Conservation (phyloP, 306 rosid species). For the Pterocarpus macrocarpus region DNA sequence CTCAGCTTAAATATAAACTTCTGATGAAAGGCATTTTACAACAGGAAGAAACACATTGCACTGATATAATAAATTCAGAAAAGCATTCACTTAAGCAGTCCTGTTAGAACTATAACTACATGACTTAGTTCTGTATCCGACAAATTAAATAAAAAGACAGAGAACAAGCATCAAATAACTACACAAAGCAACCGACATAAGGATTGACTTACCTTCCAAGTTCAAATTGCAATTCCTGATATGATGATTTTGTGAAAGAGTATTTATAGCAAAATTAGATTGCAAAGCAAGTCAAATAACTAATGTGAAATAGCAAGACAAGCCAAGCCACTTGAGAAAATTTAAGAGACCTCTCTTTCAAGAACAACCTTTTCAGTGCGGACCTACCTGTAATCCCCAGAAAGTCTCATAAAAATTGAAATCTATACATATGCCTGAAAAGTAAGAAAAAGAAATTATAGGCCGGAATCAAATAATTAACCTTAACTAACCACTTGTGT, state of each 20-base stretch:
- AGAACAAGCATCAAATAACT: slow-evolving; percentile 22
- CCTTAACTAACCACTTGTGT: not conserved
- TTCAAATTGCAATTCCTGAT: not conserved
- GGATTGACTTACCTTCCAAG: not conserved
- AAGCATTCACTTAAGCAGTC: not conserved
- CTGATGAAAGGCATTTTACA: not conserved
- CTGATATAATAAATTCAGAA: not conserved
- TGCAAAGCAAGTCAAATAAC: slow-evolving; percentile 9
- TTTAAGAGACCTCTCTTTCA: slow-evolving; percentile 17
- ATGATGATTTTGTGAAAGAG: not conserved
- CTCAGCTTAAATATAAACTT: not conserved
- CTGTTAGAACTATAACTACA: not conserved
- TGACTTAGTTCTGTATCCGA: not conserved
- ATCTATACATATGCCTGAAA: slow-evolving; percentile 93
- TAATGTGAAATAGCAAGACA: slow-evolving; percentile 28
- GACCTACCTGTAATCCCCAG: slow-evolving; percentile 94
- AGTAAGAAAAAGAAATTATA: slow-evolving; percentile 35
- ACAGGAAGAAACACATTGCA: not conserved
- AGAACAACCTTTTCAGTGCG: slow-evolving; percentile 38
- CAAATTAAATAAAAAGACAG: not conserved
- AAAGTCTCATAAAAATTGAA: slow-evolving; percentile 97
- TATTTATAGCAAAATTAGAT: slow-evolving; percentile 10
- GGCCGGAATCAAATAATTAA: slow-evolving; percentile 15
- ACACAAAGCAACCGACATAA: not conserved
- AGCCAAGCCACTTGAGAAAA: slow-evolving; percentile 15